Base-by-base conservation (phyloP, 2,329 filamentous ascomycete species). In the Zasmidium citrigriseum region DNA sequence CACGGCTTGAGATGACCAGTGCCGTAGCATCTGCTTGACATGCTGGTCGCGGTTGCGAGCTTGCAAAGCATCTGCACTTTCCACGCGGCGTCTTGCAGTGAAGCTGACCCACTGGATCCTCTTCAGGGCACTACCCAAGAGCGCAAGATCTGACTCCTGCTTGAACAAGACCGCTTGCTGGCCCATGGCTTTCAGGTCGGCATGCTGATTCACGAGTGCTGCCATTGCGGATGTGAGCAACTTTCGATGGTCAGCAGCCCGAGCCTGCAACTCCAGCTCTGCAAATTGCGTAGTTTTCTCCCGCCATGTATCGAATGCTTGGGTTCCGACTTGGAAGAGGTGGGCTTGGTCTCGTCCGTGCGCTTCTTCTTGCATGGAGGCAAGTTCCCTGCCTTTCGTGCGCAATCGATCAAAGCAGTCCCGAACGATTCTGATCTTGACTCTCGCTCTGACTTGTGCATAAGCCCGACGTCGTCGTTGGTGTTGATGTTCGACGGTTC, bases 91-190 rank as follows among this genome's bases (percentile, higher is more conserved):
- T 22, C 76, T 75, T 3, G 83, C 72, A 44, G 84, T 82, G 72
- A 86, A 86, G 1, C 83, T 73, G 7, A 79, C 79, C 72, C 85
- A 82, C 54, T 82, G 83, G n/a, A 86, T 72, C 65, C 80, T 83
- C 67, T 82, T 83, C 57, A 86, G 72, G 22, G 76, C 77, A 14
- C 72, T 73, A 11, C 76, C 75, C 14, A 82, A 79, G 3, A 78
- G 71, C 22, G 77, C 72, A 12, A 82, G 76, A 3, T 79, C 72
- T 45, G 78, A 79, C 57, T 81, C 75, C 23, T 78, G 76, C 52
- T 77, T 69, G 34, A 83, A 74, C 1, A 73, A 70, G 2, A 74
- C 59, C 12, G 83, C 83, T 66, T 80, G 76, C 22, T 77, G 54
- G 2, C 76, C 68, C 55, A 76, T 61, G 0, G 63, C 63, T 7